phyloP scores from a whole-genome alignment of 2,329 filamentous ascomycete species.

The Juglanconis oblonga region DNA sequence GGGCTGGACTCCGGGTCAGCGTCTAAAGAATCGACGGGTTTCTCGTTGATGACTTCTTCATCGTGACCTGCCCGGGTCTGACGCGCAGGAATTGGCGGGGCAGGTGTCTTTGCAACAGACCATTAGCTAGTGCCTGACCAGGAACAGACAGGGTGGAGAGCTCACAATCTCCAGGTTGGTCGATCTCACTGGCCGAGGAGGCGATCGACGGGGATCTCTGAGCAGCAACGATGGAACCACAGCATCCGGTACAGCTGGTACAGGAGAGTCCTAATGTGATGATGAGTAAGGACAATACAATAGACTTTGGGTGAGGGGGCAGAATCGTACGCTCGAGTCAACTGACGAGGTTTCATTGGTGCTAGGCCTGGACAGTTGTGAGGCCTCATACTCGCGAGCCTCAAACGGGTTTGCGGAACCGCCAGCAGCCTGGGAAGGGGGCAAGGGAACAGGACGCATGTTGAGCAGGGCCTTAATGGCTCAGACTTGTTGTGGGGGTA shows the following conservation, averaged over 20 bases:
- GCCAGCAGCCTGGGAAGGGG: neutral
- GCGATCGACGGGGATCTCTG: neutral
- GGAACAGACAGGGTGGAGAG: neutral
- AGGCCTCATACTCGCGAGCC: conserved; percentile 11
- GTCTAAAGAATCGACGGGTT: conserved; percentile 9
- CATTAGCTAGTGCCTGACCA: neutral
- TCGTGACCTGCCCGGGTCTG: neutral
- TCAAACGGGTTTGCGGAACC: conserved; percentile 14
- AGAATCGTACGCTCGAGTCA: conserved; percentile 3
- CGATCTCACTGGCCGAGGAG: neutral
- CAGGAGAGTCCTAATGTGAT: conserved; percentile 1
- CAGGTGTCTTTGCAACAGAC: conserved; percentile 18
- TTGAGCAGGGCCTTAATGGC: neutral
- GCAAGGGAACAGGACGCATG: conserved; percentile 4
- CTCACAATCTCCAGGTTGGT: conserved; percentile 19
- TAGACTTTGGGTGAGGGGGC: neutral
- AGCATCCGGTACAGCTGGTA: conserved; percentile 2
- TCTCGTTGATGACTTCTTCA: conserved; percentile 21
- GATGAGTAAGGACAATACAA: neutral
- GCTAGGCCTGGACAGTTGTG: conserved; percentile 1
- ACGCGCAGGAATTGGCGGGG: neutral
- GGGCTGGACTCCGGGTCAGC: conserved; percentile 19
- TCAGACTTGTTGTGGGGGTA: neutral
- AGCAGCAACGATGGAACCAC: neutral
- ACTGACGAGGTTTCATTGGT: neutral